These are phyloP conservation scores for Ilex asprella DNA, from an alignment of 257 asterid genomes.

Conservation along the genomic window DNA sequence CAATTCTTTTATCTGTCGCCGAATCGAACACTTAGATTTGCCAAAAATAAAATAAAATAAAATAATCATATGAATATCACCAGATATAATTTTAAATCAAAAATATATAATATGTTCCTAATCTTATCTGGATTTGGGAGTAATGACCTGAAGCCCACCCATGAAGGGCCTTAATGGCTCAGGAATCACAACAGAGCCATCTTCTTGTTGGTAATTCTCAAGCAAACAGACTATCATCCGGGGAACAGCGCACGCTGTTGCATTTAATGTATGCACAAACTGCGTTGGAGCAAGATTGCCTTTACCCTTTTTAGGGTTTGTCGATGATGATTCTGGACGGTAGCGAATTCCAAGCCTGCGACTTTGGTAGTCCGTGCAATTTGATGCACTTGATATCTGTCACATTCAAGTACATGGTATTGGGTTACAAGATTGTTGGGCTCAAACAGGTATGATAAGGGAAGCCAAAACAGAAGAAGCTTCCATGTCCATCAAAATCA, in stretches of 20 bases:
- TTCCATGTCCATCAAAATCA: too few relatives aligned
- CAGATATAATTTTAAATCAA: too few relatives aligned
- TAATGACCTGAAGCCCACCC: constrained; percentile 62
- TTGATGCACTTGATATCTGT: constrained; percentile 98
- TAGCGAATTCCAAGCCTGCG: constrained; percentile 79
- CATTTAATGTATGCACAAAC: constrained; percentile 89
- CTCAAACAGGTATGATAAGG: too few relatives aligned
- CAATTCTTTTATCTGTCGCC: too few relatives aligned
- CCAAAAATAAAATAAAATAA: too few relatives aligned
- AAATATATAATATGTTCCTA: background rate
- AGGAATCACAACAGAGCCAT: constrained; percentile 76
- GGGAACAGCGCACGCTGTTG: constrained; percentile 97
- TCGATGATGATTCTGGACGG: constrained; percentile 56
- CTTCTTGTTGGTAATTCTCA: constrained; percentile 94
- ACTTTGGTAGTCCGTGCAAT: constrained; percentile 96
- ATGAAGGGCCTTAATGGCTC: constrained; percentile 78
- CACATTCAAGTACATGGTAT: constrained; percentile 1
- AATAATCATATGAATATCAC: too few relatives aligned
- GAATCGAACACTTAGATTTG: too few relatives aligned
- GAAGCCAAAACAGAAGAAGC: too few relatives aligned
- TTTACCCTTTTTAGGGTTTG: constrained; percentile 59
- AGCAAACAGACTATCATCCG: constrained; percentile 94
- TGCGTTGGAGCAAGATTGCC: constrained; percentile 44
- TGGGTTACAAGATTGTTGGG: background rate
- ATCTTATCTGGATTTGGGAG: constrained; percentile 23